Base-by-base conservation (phyloP, 1,284 basidiomycete genomes). In the Wallemia mellicola region DNA sequence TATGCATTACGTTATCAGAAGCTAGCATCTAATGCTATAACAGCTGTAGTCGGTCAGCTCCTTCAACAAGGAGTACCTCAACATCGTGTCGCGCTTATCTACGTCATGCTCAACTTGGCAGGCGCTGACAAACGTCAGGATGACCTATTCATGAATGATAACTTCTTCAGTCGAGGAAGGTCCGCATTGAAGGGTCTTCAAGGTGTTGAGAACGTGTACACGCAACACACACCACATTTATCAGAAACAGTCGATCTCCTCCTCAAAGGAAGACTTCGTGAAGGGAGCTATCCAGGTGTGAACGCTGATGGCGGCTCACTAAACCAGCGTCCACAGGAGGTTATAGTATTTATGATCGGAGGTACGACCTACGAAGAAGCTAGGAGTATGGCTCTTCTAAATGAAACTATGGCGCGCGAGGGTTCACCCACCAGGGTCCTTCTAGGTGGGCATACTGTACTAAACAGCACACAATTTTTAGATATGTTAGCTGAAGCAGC, bases 121-220 rank as follows among this genome's bases (percentile, higher is more conserved):
- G 94, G 94, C 30, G 80, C 86, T 1, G 92, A 98, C 68, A 87
- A 95, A 66, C 78, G 94, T 27, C 94, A 98, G 71, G 92, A 96
- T 67, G 94, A 98, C 70, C 73, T 99, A 57, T 98, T 98, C 68
- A 88, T 87, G 54, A 95, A 86, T 60, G 91, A 95, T 68, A 91
- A 89, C 54, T 75, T 99, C 60, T 81, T 99, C 63, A 87, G 87
- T 1, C 83, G 92, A 67, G 94, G 94, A 3, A 84, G 88, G 62
- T 88, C 83, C 30, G 94, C 92, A 0, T 70, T 99, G 62, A 95
- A 95, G 68, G 94, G 94, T 1, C 73, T 98, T 1, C 60, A 87
- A 83, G 94, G 94, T 5, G 94, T 98, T 3, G 94, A 99, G 70
- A 99, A 99, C 66, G 92, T 98, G 7, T 99, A 96, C 68, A 99